Evolutionary conservation across 1,284 basidiomycete species (phyloP).

Genomic region (Volvariella surrecta): DNA sequence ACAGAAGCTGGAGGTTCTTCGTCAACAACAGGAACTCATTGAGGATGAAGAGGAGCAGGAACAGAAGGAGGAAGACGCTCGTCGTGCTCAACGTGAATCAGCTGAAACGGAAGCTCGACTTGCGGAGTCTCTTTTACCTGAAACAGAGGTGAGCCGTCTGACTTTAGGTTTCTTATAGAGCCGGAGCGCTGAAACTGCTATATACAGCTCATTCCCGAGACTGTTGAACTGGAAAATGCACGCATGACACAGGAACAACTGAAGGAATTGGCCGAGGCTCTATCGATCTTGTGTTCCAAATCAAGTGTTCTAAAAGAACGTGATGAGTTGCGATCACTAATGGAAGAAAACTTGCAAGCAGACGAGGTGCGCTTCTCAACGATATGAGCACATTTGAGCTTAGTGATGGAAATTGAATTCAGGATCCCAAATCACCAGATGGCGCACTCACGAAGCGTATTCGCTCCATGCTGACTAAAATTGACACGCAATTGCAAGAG

Average conservation of each 20-base stretch:
- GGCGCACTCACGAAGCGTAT: slow-evolving; percentile 90
- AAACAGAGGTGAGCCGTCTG: slow-evolving; percentile 52
- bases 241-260: slow-evolving; percentile 98
- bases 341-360: slow-evolving; percentile 87
- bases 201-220: slow-evolving; percentile 39
- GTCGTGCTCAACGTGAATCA: slow-evolving; percentile 76
- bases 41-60: slow-evolving; percentile 99
- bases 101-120: slow-evolving; percentile 68
- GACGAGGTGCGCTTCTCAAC: slow-evolving; percentile 53
- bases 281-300: slow-evolving; percentile 88
- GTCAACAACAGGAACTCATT: slow-evolving; percentile 98
- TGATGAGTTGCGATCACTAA: slow-evolving; percentile 80
- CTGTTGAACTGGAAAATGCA: slow-evolving; percentile 58
- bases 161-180: slow-evolving; percentile 1
- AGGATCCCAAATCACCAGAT: slow-evolving; percentile 74
- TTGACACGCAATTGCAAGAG: slow-evolving; percentile 88
- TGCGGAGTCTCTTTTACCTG: slow-evolving; percentile 70
- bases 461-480: slow-evolving; percentile 91
- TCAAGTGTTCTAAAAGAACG: slow-evolving; percentile 97
- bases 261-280: slow-evolving; percentile 87
- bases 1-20: slow-evolving; percentile 95
- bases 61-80: slow-evolving; percentile 88
- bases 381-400: background rate
- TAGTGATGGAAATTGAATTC: background rate
- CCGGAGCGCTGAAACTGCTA: background rate